phyloP scores from a whole-genome alignment of 345 rosid species.

The Nephelium lappaceum region DNA sequence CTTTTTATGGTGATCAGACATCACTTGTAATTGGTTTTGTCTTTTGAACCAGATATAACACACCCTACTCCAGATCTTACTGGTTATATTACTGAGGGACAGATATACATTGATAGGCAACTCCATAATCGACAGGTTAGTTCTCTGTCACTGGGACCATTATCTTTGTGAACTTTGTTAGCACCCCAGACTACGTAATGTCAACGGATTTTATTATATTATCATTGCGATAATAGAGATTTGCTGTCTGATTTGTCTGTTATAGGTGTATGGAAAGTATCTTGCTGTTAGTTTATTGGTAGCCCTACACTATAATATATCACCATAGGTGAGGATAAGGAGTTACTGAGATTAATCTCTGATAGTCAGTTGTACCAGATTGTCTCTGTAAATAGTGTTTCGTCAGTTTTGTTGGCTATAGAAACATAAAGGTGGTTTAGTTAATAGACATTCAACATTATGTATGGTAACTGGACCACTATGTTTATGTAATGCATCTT shows the following conservation, averaged over 20 bases:
- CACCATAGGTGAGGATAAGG: background rate
- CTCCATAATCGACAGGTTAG: constrained; percentile 83
- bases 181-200: background rate
- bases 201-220: background rate
- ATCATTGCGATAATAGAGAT: background rate
- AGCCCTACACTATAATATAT: background rate
- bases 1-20: background rate
- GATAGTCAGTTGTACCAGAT: background rate
- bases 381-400: background rate
- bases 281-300: background rate
- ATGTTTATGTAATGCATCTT: background rate
- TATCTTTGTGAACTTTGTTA: constrained; percentile 2
- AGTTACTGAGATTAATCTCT: background rate
- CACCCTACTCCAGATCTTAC: constrained; percentile 99
- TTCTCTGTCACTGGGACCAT: background rate
- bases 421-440: background rate
- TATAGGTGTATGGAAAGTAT: background rate
- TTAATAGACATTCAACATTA: background rate
- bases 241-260: background rate
- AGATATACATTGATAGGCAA: constrained; percentile 86
- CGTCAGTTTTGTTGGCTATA: background rate
- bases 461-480: background rate
- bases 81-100: constrained; percentile 98
- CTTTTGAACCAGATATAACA: constrained; percentile 64
- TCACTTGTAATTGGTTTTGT: background rate